Evolutionary conservation across 2,329 filamentous ascomycete species (phyloP).

Genomic region (Penicillium sp.): DNA sequence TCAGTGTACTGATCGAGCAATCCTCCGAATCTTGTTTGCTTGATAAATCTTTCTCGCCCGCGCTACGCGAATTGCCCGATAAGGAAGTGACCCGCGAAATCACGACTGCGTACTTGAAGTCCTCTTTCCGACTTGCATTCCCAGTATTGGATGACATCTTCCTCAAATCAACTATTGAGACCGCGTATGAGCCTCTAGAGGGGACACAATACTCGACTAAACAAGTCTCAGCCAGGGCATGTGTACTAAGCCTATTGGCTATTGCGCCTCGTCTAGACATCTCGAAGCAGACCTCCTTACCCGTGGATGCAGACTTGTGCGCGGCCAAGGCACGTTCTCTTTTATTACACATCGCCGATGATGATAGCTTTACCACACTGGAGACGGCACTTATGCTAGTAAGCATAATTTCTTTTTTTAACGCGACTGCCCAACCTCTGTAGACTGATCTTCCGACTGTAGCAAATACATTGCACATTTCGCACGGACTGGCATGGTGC

Average conservation of each 20-base stretch:
- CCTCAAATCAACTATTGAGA: conserved; percentile 11
- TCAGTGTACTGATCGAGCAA: conserved; percentile 8
- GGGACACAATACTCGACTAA: neutral
- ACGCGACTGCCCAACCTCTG: neutral
- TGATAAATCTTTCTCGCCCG: neutral
- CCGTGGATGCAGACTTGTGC: conserved; percentile 7
- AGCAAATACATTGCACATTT: conserved; percentile 16
- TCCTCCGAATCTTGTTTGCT: neutral
- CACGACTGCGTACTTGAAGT: conserved; percentile 8
- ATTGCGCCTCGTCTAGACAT: conserved; percentile 4
- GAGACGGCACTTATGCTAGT: conserved; percentile 17
- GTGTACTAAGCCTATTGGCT: conserved; percentile 14
- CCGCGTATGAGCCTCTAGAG: conserved; percentile 9
- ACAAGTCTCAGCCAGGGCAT: conserved; percentile 13
- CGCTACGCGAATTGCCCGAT: conserved; percentile 11
- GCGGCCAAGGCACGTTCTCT: conserved; percentile 11
- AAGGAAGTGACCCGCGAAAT: conserved; percentile 2
- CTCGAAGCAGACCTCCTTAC: neutral
- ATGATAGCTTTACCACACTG: conserved; percentile 13
- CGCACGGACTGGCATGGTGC: conserved; percentile 15
- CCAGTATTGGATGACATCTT: conserved; percentile 14
- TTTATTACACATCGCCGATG: neutral
- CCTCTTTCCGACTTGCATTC: conserved; percentile 7
- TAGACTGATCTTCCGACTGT: neutral
- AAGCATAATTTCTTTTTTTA: neutral